Evolutionary conservation across 352 stramenopile species (phyloP).

Genomic region (Pythium chondricola): DNA sequence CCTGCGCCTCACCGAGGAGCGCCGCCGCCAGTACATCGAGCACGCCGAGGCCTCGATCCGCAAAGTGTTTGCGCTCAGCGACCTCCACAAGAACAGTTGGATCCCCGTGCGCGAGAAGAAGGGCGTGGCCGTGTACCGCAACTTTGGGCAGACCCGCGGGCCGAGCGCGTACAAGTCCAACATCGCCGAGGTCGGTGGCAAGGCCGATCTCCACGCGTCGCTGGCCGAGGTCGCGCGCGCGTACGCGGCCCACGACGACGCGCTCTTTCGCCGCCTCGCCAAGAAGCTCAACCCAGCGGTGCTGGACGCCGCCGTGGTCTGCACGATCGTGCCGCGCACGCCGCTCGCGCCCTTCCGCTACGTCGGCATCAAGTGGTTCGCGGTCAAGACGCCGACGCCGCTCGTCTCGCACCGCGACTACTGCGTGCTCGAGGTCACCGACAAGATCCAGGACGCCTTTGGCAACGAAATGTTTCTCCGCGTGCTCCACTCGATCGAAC

Average conservation of each 20-base stretch:
- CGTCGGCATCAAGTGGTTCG: constrained; percentile 87
- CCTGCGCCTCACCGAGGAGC: constrained; percentile 55
- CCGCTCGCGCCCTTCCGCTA: constrained; percentile 68
- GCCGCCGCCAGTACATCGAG: constrained; percentile 71
- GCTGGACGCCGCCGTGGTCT: constrained; percentile 72
- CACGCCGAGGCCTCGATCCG: constrained; percentile 76
- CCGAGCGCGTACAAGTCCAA: constrained; percentile 67
- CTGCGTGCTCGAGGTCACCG: constrained; percentile 79
- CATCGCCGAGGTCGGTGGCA: constrained; percentile 70
- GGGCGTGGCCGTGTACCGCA: constrained; percentile 69
- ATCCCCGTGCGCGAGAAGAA: constrained; percentile 84
- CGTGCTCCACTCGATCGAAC: constrained; percentile 75
- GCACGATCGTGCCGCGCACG: constrained; percentile 72
- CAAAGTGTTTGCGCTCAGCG: constrained; percentile 77
- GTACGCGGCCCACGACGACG: constrained; percentile 75
- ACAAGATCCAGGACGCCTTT: constrained; percentile 77
- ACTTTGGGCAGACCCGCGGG: constrained; percentile 56
- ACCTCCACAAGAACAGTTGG: constrained; percentile 80
- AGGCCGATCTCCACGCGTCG: constrained; percentile 55
- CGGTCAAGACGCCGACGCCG: constrained; percentile 72
- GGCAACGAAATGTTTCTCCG: constrained; percentile 85
- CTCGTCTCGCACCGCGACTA: constrained; percentile 83
- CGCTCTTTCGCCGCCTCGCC: constrained; percentile 68
- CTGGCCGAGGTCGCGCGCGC: constrained; percentile 69
- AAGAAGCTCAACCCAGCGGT: constrained; percentile 72